These are phyloP conservation scores for Epichloe baconii DNA, from an alignment of 2,329 filamentous ascomycete species.

Conservation along the genomic window DNA sequence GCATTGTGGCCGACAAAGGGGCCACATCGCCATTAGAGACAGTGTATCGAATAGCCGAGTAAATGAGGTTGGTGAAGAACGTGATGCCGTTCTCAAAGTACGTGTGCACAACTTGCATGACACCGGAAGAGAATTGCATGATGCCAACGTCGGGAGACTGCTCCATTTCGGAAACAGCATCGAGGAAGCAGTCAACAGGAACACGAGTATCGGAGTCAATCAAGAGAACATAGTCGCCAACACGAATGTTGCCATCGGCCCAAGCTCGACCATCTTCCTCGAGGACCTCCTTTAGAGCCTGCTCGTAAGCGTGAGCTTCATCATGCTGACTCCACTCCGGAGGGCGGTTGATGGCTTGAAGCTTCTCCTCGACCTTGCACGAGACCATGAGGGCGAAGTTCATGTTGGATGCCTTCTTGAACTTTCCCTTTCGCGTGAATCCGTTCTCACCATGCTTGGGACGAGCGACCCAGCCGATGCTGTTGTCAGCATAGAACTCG, in stretches of 20 bases:
- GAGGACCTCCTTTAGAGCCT: conserved; percentile 51
- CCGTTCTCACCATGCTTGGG: conserved; percentile 50
- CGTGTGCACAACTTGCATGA: conserved; percentile 65
- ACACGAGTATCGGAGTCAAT: conserved; percentile 73
- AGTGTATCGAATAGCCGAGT: conserved; percentile 65
- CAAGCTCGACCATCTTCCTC: conserved; percentile 57
- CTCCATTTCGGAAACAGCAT: conserved; percentile 73
- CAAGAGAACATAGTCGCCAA: conserved; percentile 67
- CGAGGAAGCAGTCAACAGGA: conserved; percentile 62
- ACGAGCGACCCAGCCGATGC: conserved; percentile 56
- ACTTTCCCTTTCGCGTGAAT: conserved; percentile 51
- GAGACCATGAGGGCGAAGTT: conserved; percentile 57
- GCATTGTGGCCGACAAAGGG: conserved; percentile 71
- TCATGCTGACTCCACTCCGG: conserved; percentile 55
- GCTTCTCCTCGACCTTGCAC: conserved; percentile 57
- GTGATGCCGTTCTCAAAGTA: conserved; percentile 61
- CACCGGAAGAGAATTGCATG: conserved; percentile 63
- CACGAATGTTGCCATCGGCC: conserved; percentile 75
- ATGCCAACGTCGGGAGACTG: conserved; percentile 67
- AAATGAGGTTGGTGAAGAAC: conserved; percentile 63
- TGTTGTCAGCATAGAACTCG: conserved; percentile 56
- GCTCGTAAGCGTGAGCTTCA: conserved; percentile 53
- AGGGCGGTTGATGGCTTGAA: conserved; percentile 41
- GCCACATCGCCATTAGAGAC: conserved; percentile 66
- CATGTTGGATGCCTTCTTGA: conserved; percentile 63